Conservation (phyloP, 164 flowering plant species). For the Tinospora cordifolia region DNA sequence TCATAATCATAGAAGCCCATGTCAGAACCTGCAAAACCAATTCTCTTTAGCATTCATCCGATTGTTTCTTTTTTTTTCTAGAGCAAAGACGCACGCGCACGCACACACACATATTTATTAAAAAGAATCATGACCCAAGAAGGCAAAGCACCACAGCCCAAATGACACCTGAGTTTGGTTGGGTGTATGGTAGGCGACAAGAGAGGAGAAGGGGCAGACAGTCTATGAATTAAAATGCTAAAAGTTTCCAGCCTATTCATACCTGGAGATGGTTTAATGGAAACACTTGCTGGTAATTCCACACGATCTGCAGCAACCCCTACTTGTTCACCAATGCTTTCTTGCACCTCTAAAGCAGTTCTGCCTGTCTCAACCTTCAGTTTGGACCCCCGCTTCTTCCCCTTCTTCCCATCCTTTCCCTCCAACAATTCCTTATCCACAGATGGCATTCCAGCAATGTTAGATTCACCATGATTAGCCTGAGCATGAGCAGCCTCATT, state of each 20-base stretch:
- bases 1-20: constrained; percentile 31
- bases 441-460: constrained; percentile 18
- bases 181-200: too few relatives aligned
- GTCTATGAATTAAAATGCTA: neutral
- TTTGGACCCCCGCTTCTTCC: constrained; percentile 30
- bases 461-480: constrained; percentile 18
- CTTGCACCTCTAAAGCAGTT: constrained; percentile 26
- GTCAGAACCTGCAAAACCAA: constrained; percentile 26
- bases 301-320: constrained; percentile 27
- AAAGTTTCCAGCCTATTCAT: constrained; percentile 22
- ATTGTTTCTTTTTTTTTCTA: too few relatives aligned
- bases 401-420: constrained; percentile 28
- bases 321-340: constrained; percentile 26
- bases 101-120: too few relatives aligned
- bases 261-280: constrained; percentile 38
- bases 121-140: too few relatives aligned
- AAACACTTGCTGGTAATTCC: constrained; percentile 28
- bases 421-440: constrained; percentile 29
- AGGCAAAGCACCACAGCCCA: too few relatives aligned
- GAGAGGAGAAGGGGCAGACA: neutral
- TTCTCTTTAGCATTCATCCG: neutral
- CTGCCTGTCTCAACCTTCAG: constrained; percentile 24
- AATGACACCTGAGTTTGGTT: too few relatives aligned
- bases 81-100: too few relatives aligned
- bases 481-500: constrained; percentile 27